Conservation (phyloP, 352 stramenopile genomes). For the Thraustotheca clavata region DNA sequence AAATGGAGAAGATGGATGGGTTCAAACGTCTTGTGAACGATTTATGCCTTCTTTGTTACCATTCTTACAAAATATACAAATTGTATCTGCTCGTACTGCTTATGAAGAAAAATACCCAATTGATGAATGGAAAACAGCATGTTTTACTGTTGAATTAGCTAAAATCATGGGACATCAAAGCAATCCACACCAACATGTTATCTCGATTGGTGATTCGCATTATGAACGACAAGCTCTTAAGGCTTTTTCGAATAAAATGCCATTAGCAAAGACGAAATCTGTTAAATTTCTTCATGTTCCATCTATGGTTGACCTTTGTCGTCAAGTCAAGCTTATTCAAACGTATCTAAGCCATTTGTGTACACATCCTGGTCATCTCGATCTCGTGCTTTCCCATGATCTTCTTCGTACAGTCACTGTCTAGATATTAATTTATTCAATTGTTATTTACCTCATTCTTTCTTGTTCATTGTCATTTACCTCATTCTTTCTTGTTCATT, state of each 20-base stretch:
- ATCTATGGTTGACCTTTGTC: constrained; percentile 61
- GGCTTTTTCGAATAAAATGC: constrained; percentile 42
- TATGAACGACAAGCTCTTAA: constrained; percentile 65
- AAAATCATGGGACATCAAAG: constrained; percentile 25
- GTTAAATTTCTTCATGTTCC: constrained; percentile 73
- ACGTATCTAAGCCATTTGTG: constrained; percentile 58
- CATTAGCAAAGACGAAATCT: constrained; percentile 53
- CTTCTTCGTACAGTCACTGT: constrained; percentile 37
- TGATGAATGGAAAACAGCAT: constrained; percentile 70
- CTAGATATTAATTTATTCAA: constrained; percentile 5
- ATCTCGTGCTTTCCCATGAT: constrained; percentile 59
- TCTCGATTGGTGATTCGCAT: constrained; percentile 61
- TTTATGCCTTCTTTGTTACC: constrained; percentile 55
- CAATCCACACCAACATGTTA: constrained; percentile 39
- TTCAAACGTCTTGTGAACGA: constrained; percentile 60
- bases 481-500: no score
- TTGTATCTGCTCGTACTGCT: constrained; percentile 55
- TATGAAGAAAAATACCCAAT: constrained; percentile 53
- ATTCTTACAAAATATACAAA: constrained; percentile 42
- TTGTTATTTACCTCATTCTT: no score
- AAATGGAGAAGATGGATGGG: constrained; percentile 58
- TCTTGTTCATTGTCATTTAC: no score
- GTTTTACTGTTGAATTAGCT: constrained; percentile 47
- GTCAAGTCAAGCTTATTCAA: constrained; percentile 50
- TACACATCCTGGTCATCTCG: constrained; percentile 47